Base-by-base conservation (phyloP, 78 protist genomes). In the Planoprotostelium fungivorum region DNA sequence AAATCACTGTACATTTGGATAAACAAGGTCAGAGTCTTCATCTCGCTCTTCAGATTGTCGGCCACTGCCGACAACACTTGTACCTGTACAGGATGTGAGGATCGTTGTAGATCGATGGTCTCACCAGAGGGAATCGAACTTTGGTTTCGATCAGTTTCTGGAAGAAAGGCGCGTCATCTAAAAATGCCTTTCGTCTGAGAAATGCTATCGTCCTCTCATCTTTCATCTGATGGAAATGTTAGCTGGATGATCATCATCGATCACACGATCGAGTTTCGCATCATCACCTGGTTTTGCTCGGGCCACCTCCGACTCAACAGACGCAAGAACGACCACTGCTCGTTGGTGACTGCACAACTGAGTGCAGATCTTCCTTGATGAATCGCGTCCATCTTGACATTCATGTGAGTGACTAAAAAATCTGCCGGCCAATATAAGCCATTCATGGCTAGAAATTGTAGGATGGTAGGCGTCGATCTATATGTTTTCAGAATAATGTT, bases 61-160 rank as follows among this genome's bases (percentile, higher is more conserved):
- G 16, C 16, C 73, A 16, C 73, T 25, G 16, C 31, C 31, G 73
- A 51, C 73, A 51, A 5, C 73, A 51, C 73, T 16, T 5, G 16
- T 16, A 51, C 73, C 73, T 51, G 73, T 51, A 51, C 31, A 25
- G 73, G 73, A n/a, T n/a, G 73, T 51, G 73, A 51, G 5, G 16
- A 51, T 51, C 73, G 73, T 51, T 51, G 73, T 51, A 51, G 73
- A 51, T n/a, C n/a, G n/a, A n/a, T n/a, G n/a, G n/a, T n/a, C n/a
- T n/a, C n/a, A n/a, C 73, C 73, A 25, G 73, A 25, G 73, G 73
- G 73, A 51, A 51, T 51, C 73, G 73, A 5, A 51, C 73, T 25
- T 16, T 16, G 73, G 73, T 25, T 5, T 51, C 73, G 31, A 51
- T 25, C 16, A 51, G 16, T 5, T 51, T 51, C 73, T 51, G 5